Evolutionary conservation across 371 early-diverging fungal genomes (phyloP), one percentile per base, ranked within the genome.

Genomic region (Polyrhizophydium stewartii): DNA sequence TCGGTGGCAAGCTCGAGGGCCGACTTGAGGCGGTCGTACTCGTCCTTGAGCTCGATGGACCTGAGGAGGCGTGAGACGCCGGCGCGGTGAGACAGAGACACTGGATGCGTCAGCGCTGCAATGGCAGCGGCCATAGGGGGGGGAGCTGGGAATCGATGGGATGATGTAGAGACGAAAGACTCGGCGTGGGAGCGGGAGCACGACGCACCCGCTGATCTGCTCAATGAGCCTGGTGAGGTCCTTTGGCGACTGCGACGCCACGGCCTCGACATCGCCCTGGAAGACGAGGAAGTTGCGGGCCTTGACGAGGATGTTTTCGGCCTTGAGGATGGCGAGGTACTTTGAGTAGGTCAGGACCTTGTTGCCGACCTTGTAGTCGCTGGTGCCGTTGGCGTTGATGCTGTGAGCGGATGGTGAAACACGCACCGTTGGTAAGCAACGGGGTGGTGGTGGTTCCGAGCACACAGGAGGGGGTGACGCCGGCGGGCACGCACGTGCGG

Each of bases 281-380:
- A 98, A 99, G 12, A 99, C 99, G 55, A 99, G 77, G 79, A 98
- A 99, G 79, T 99, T 99, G 60, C 89, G 83, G 3, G 98, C 94
- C 67, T 93, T 93, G 63, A 94, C 87, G 22, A 97, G 79, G 56
- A 99, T 93, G 63, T 94, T 92, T 71, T 96, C 86, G 50, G 82
- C 72, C 69, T 93, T 94, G 33, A 99, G 77, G 0, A 83, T 74
- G 19, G 79, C 67, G 62, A 84, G 89, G 77, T 98, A 99, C 28
- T 85, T 77, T 1, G 83, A 69, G 69, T 83, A 90, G 12, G 75
- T 43, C 2, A 94, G 92, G 0, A 65, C 71, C 40, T 76, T 80
- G 46, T 84, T 83, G 73, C 98, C 89, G 65, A 98, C 87, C 55
- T 85, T 83, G 69, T 97, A 99, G 66, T 92, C 93, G 66, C 90